A percentile compares a stretch with the other conserved stretches of the same genome.
Conservation (phyloP, 2,329 filamentous ascomycete species). For the Sclerotinia nivalis region DNA sequence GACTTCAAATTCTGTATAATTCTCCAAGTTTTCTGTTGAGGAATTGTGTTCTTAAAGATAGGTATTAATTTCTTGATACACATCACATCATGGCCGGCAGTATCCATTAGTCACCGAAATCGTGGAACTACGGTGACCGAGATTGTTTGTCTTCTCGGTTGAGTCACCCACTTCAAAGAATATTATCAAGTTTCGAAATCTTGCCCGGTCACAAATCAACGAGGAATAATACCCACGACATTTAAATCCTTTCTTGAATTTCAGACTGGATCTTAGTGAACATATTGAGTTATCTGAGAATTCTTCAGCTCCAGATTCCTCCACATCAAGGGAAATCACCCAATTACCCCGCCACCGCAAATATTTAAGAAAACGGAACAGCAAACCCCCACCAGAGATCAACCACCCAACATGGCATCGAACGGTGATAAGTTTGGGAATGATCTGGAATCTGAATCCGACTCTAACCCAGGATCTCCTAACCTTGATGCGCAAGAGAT, state of each 20-base stretch:
- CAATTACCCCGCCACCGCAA: constrained; percentile 28
- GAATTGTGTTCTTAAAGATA: not conserved
- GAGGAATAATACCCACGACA: constrained; percentile 11
- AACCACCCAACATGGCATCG: constrained; percentile 40
- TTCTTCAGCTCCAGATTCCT: constrained; percentile 1
- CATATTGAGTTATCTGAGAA: constrained; percentile 5
- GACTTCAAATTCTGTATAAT: not conserved
- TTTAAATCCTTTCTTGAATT: constrained; percentile 11
- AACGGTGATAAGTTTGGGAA: constrained; percentile 66
- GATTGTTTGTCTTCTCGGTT: constrained; percentile 22
- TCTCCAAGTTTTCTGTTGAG: not conserved
- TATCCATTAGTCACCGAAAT: constrained; percentile 8
- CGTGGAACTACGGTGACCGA: constrained; percentile 17
- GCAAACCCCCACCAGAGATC: constrained; percentile 25
- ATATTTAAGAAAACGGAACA: constrained; percentile 18
- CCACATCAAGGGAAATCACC: not conserved
- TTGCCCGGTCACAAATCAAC: constrained; percentile 9
- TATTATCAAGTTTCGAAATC: constrained; percentile 22
- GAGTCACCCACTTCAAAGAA: constrained; percentile 26
- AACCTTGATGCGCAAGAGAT: constrained; percentile 51
- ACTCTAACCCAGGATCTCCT: constrained; percentile 59
- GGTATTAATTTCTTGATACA: not conserved
- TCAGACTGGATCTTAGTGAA: constrained; percentile 1
- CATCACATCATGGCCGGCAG: constrained; percentile 3
- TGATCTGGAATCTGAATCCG: constrained; percentile 71